Evolutionary conservation across 768 basidiomycete species (phyloP).

Genomic region (Mycena olivaceomarginata): DNA sequence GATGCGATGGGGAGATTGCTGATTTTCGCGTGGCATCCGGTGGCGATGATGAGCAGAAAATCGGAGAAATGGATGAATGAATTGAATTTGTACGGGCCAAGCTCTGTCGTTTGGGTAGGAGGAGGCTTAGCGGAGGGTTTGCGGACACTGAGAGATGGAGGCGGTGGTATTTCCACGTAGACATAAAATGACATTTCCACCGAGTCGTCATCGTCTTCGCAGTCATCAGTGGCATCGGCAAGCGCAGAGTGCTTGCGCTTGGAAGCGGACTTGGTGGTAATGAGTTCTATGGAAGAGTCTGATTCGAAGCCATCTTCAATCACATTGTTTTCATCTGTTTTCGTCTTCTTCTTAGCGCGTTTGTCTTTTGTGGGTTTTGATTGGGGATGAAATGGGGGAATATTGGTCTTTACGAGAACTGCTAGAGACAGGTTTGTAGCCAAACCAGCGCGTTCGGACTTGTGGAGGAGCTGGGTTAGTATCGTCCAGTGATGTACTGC

Average conservation of each 20-base stretch:
- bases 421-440: background rate
- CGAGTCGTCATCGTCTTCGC: background rate
- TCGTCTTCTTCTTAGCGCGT: background rate
- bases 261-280: background rate
- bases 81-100: conserved; percentile 6
- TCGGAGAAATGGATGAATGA: background rate
- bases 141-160: background rate
- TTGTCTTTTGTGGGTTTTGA: background rate
- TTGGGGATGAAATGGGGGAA: background rate
- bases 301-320: background rate
- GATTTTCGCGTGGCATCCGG: background rate
- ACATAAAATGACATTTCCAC: background rate
- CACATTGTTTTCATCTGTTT: background rate
- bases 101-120: background rate
- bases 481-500: background rate
- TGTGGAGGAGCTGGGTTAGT: background rate
- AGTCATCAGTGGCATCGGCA: background rate
- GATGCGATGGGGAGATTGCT: background rate
- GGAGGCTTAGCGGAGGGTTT: background rate
- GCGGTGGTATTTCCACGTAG: conserved; percentile 1
- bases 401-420: background rate
- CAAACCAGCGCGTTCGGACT: background rate
- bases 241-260: background rate
- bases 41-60: background rate
- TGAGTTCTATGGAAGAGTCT: background rate